Base-by-base conservation (phyloP, 257 asterid genomes). In the Rhazya stricta region DNA sequence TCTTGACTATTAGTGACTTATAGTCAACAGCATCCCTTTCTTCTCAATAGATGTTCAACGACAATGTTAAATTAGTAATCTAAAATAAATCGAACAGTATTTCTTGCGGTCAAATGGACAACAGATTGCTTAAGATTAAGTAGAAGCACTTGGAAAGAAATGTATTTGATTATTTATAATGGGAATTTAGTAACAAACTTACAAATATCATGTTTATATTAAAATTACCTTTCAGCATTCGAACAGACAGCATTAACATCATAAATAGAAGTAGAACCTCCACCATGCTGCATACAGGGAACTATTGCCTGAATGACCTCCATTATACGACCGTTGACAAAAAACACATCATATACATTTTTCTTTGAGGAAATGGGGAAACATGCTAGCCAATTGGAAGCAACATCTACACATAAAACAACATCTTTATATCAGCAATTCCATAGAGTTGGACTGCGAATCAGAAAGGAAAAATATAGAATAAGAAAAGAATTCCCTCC, bases 281-380 rank as follows among this genome's bases (percentile, higher is more conserved):
- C 86, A 80, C 79, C 81, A 45, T 73, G 85, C 76, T 82, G 91
- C 73, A 94, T 87, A 83, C 93, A 92, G 72, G 99, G 99, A 83
- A 87, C 94, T 79, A 92, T 36, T 79, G 80, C 83, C 73, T 85
- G 89, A 81, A 92, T 83, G 67, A 88, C 82, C 89, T 89, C 94
- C 69, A 85, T 39, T 53, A 88, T 84, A 79, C 75, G 78, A 58
- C 96, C 97, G 69, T 86, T 84, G 79, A 86, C 72, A 67, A 92
- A 94, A 85, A 92, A 92, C 65, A 85, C 87, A 85, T 95, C 97
- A 81, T 88, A 95, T 54, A 86, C 86, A 69, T 76, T 86, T 81
- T 91, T 88, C 83, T 92, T 89, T 2, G 91, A 92, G 71, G 96
- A 88, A 73, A 90, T 89, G 27, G 99, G 96, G 85, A 95, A 86